Evolutionary conservation across 768 basidiomycete genomes (phyloP).

Genomic region (Pleurotus giganteus): DNA sequence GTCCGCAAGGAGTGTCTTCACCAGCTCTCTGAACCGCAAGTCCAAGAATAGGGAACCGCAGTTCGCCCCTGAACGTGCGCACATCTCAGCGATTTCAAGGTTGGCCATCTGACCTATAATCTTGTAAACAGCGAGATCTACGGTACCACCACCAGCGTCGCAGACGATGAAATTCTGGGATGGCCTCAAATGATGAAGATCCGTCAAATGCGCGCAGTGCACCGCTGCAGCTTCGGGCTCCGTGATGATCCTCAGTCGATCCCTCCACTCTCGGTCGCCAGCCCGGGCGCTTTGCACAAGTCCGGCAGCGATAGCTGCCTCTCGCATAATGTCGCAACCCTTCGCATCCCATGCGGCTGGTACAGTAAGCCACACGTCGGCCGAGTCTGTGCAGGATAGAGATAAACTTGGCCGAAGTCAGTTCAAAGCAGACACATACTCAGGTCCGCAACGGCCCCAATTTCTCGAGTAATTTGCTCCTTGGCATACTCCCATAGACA

Average conservation of each 20-base stretch:
- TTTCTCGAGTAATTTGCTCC: constrained; percentile 83
- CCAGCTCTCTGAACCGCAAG: constrained; percentile 79
- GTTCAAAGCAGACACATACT: constrained; percentile 43
- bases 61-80: constrained; percentile 82
- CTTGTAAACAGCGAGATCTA: constrained; percentile 58
- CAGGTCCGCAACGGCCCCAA: constrained; percentile 82
- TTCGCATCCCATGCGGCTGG: constrained; percentile 91
- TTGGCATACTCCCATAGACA: constrained; percentile 87
- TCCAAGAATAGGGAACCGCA: constrained; percentile 89
- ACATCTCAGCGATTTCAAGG: constrained; percentile 91
- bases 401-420: neutral
- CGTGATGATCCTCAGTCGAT: constrained; percentile 82
- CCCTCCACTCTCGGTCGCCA: constrained; percentile 74
- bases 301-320: constrained; percentile 77
- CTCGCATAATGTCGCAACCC: constrained; percentile 84
- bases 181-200: constrained; percentile 73
- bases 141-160: constrained; percentile 77
- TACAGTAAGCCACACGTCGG: constrained; percentile 84
- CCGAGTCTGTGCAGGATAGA: constrained; percentile 52
- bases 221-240: constrained; percentile 87
- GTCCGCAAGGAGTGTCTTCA: constrained; percentile 69
- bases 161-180: constrained; percentile 91
- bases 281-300: constrained; percentile 71
- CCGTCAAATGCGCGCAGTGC: constrained; percentile 80
- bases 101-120: constrained; percentile 78